Evolutionary conservation across 148 eudicot species (phyloP).

Genomic region (Suaeda aralocaspica): DNA sequence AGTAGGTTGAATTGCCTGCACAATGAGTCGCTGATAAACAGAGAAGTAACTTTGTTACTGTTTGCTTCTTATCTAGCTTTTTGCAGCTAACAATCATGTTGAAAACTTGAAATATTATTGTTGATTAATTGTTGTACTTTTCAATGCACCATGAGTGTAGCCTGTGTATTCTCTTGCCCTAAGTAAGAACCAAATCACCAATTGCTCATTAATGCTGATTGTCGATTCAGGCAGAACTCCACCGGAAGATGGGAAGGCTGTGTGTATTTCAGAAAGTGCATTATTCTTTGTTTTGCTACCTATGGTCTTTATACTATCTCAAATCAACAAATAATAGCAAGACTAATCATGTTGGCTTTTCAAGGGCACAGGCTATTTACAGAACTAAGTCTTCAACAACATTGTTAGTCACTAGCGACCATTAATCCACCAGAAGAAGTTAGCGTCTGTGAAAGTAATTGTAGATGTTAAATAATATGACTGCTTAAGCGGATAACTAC

Average conservation of each 20-base stretch:
- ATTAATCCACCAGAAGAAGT: neutral
- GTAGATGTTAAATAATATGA: neutral
- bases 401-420: neutral
- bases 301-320: neutral
- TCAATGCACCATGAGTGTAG: neutral
- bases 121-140: neutral
- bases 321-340: neutral
- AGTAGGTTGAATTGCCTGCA: neutral
- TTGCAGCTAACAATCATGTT: neutral
- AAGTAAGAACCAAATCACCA: neutral
- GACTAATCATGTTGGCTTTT: neutral
- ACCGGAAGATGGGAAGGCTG: neutral
- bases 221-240: neutral
- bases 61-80: neutral
- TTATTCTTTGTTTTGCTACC: neutral
- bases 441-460: neutral
- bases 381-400: neutral
- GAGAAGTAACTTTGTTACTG: neutral
- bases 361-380: neutral
- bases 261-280: neutral
- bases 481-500: neutral
- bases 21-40: too few relatives aligned
- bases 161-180: neutral
- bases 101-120: neutral
- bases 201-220: neutral